Conservation (phyloP, 345 rosid genomes). For the Euphorbia pulcherrima region DNA sequence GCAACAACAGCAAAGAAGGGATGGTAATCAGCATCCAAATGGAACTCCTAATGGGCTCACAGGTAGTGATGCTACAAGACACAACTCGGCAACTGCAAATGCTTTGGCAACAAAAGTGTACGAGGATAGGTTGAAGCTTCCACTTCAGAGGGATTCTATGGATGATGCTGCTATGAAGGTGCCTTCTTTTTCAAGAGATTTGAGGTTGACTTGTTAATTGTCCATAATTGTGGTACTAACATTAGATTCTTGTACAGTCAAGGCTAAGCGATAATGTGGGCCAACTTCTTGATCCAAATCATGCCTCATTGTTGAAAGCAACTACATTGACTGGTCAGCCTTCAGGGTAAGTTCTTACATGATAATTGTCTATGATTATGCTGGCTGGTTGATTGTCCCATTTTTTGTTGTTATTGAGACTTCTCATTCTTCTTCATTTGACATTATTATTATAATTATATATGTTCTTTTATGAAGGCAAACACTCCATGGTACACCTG, state of each 20-base stretch:
- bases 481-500: conserved; percentile 35
- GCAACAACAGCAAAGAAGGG: conserved; percentile 36
- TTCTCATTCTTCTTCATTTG: neutral
- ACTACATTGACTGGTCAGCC: conserved; percentile 41
- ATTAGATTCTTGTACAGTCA: conserved; percentile 32
- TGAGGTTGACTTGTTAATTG: conserved; percentile 4
- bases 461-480: conserved; percentile 31
- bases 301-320: conserved; percentile 42
- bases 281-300: conserved; percentile 49
- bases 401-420: conserved; percentile 2
- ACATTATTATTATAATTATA: neutral
- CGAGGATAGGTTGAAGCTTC: conserved; percentile 52
- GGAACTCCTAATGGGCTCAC: conserved; percentile 26
- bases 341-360: conserved; percentile 34
- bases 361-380: conserved; percentile 6
- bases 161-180: conserved; percentile 50
- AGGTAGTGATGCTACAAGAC: conserved; percentile 36
- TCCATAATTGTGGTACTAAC: conserved; percentile 14
- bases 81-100: conserved; percentile 38
- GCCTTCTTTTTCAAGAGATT: neutral
- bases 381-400: neutral
- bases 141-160: conserved; percentile 45
- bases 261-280: conserved; percentile 38
- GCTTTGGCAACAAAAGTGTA: conserved; percentile 42
- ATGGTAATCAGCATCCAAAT: conserved; percentile 32